phyloP scores from a whole-genome alignment of 2,329 filamentous ascomycete species.

The Trichoderma sp. region DNA sequence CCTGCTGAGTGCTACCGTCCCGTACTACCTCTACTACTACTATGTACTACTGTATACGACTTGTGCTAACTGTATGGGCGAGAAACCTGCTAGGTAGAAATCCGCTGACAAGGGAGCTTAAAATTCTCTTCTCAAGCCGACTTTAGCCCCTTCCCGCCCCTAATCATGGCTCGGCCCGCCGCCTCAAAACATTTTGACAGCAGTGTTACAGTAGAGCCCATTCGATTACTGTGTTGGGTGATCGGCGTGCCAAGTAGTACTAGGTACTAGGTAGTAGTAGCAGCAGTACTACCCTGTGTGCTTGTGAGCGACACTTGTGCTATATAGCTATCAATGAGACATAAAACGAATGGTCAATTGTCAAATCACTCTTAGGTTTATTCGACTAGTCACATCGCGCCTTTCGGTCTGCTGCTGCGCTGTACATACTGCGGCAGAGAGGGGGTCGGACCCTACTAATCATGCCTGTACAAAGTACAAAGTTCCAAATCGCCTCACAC shows the following conservation, averaged over 20 bases:
- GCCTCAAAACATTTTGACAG: neutral
- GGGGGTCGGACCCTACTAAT: neutral
- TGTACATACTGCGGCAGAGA: conserved; percentile 2
- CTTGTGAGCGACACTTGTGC: neutral
- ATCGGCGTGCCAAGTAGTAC: neutral
- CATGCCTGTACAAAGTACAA: neutral
- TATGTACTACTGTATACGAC: neutral
- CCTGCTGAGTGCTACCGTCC: too few species aligned
- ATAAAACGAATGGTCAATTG: neutral
- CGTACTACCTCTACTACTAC: too few species aligned
- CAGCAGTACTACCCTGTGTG: too few species aligned
- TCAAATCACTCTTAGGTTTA: neutral
- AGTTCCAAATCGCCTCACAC: neutral
- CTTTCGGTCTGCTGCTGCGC: neutral
- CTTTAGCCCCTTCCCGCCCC: conserved; percentile 14
- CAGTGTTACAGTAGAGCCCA: neutral
- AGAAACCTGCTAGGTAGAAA: neutral
- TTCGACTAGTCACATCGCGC: conserved; percentile 10
- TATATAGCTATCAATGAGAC: neutral
- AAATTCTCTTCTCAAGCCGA: neutral
- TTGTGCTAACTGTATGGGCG: neutral
- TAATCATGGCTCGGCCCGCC: conserved; percentile 14
- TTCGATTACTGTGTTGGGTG: neutral
- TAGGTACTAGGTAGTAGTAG: too few species aligned
- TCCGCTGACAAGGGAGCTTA: neutral